phyloP scores from a whole-genome alignment of 345 rosid genomes.

The Mangifera indica region DNA sequence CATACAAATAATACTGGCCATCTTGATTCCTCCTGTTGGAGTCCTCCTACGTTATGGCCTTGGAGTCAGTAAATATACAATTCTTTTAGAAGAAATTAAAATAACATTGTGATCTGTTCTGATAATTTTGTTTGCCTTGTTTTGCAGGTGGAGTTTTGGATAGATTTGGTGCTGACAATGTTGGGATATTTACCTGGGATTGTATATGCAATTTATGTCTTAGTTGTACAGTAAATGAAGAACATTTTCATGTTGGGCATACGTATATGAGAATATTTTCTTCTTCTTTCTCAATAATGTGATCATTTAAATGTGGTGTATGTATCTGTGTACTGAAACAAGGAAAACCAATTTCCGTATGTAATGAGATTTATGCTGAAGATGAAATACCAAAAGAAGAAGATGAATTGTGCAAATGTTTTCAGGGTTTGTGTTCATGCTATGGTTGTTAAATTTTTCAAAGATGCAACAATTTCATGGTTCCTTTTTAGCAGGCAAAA shows the following conservation, averaged over 20 bases:
- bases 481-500: too few relatives aligned
- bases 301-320: too few relatives aligned
- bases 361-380: too few relatives aligned
- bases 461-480: too few relatives aligned
- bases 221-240: slow-evolving; percentile 47
- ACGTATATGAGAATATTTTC: too few relatives aligned
- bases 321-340: too few relatives aligned
- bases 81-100: neutral
- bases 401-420: too few relatives aligned
- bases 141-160: slow-evolving; percentile 90
- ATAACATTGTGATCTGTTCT: neutral
- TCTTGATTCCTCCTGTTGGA: slow-evolving; percentile 85
- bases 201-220: slow-evolving; percentile 76
- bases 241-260: neutral
- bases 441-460: too few relatives aligned
- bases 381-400: too few relatives aligned
- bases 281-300: too few relatives aligned
- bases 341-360: too few relatives aligned
- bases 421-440: too few relatives aligned
- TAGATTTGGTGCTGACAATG: slow-evolving; percentile 67
- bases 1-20: slow-evolving; percentile 75
- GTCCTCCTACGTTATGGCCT: slow-evolving; percentile 91
- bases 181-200: slow-evolving; percentile 86
- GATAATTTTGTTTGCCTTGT: neutral
- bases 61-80: slow-evolving; percentile 44